These are phyloP conservation scores for Anaeramoeba ignava DNA, from an alignment of 78 protist genomes.

Conservation along the genomic window DNA sequence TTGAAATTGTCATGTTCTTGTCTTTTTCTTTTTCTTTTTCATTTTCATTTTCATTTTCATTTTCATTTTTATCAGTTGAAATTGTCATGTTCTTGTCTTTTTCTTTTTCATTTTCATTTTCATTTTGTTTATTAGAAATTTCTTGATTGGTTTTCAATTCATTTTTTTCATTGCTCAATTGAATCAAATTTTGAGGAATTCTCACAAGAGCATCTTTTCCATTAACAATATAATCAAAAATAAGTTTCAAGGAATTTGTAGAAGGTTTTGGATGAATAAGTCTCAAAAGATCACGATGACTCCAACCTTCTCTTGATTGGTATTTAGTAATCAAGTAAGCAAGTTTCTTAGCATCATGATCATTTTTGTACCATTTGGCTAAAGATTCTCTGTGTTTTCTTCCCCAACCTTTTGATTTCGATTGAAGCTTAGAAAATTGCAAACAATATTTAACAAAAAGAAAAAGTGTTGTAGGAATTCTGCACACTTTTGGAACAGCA, in stretches of 20 bases:
- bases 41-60: too few species aligned
- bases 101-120: too few species aligned
- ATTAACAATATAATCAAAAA: background rate
- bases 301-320: background rate
- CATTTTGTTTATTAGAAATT: too few species aligned
- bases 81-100: too few species aligned
- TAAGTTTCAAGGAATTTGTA: background rate
- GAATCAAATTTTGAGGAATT: too few species aligned
- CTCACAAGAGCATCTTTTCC: too few species aligned
- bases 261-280: slow-evolving; percentile 14
- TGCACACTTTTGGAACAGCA: slow-evolving; percentile 2
- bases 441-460: background rate
- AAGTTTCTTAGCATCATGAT: background rate
- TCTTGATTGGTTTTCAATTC: too few species aligned
- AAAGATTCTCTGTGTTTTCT: slow-evolving; percentile 9
- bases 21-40: too few species aligned
- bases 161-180: too few species aligned
- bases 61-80: too few species aligned
- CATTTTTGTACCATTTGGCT: slow-evolving; percentile 7
- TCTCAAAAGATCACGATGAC: slow-evolving; percentile 23
- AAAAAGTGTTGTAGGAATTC: slow-evolving; percentile 25
- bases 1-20: too few species aligned
- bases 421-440: background rate
- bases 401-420: slow-evolving; percentile 25
- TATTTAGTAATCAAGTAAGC: slow-evolving; percentile 24